These are phyloP conservation scores for Triangularia setosa DNA, from an alignment of 2,329 filamentous ascomycete species.

Conservation along the genomic window DNA sequence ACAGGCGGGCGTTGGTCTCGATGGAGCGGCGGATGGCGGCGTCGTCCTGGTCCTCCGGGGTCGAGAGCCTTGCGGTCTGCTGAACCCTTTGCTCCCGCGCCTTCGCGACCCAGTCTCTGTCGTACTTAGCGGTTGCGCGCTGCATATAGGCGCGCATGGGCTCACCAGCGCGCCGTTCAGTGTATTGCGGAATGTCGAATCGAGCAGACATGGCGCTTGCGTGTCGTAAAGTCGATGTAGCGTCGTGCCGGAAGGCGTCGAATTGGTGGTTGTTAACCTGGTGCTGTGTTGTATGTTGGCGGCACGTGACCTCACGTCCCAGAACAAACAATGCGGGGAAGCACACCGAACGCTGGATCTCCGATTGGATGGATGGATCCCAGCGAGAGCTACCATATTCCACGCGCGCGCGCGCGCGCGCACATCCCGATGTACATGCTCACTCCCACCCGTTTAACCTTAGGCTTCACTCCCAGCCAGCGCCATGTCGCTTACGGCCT, in stretches of 20 bases:
- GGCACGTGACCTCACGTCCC: background rate
- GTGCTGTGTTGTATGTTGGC: background rate
- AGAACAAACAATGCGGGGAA: background rate
- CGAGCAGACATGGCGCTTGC: background rate
- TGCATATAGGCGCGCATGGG: background rate
- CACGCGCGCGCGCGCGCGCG: background rate
- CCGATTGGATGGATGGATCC: background rate
- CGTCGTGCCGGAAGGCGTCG: background rate
- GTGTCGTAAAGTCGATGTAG: background rate
- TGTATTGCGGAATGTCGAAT: background rate
- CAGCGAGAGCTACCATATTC: background rate
- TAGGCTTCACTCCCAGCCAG: background rate
- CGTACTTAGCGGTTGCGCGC: background rate
- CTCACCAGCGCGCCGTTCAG: background rate
- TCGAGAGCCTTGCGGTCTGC: background rate
- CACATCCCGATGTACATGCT: background rate
- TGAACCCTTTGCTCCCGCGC: background rate
- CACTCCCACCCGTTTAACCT: background rate
- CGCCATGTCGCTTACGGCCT: background rate
- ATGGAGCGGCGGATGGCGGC: background rate
- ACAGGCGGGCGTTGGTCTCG: background rate
- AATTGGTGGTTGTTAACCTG: background rate
- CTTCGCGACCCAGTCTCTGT: background rate
- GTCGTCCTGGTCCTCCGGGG: background rate
- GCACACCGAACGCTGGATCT: background rate